Evolutionary conservation across 495 filamentous ascomycete species (phyloP).

Genomic region (Penicillium crystallinum): DNA sequence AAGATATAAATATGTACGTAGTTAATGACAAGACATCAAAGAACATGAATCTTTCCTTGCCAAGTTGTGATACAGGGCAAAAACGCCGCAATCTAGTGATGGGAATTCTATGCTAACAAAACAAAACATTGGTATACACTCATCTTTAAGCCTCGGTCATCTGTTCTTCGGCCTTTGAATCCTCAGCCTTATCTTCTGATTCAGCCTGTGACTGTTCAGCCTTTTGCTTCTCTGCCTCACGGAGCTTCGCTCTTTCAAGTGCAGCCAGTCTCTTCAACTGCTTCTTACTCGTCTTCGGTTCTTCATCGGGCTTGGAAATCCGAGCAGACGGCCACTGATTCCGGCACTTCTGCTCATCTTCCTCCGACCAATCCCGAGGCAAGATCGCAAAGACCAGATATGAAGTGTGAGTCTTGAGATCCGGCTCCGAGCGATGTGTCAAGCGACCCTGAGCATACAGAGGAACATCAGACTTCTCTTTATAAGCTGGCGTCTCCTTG

Average conservation of each 20-base stretch:
- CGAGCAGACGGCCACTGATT: conserved; percentile 54
- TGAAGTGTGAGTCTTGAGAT: conserved; percentile 90
- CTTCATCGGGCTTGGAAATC: conserved; percentile 24
- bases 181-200: conserved; percentile 12
- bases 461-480: conserved; percentile 12
- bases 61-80: background rate
- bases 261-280: conserved; percentile 49
- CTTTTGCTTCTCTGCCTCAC: conserved; percentile 44
- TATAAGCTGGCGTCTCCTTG: background rate
- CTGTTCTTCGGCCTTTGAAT: conserved; percentile 6
- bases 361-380: conserved; percentile 76
- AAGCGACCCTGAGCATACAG: conserved; percentile 63
- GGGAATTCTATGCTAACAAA: background rate
- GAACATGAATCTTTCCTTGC: background rate
- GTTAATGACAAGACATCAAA: background rate
- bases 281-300: conserved; percentile 42
- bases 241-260: conserved; percentile 6
- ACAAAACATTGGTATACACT: background rate
- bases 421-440: conserved; percentile 72
- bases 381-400: conserved; percentile 93
- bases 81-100: background rate
- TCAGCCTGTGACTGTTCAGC: conserved; percentile 37
- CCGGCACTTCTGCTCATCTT: conserved; percentile 67
- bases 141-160: conserved; percentile 10
- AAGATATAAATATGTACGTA: too few species aligned